These are phyloP conservation scores for Mollisia scopiformis DNA, from an alignment of 2,329 filamentous ascomycete genomes.

Conservation along the genomic window DNA sequence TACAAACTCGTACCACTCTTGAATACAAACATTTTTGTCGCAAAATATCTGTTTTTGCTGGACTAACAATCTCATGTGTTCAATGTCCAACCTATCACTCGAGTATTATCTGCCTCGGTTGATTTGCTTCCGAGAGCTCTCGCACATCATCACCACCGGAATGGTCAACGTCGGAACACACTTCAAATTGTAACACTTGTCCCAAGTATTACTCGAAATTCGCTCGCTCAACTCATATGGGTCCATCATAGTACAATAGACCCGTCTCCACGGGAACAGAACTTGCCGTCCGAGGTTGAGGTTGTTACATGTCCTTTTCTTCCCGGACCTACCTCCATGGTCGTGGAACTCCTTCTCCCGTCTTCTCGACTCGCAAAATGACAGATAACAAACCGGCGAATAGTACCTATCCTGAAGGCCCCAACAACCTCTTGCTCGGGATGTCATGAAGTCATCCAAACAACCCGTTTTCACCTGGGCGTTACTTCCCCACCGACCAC, in stretches of 20 bases:
- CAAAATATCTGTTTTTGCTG: background rate
- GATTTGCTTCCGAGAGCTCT: background rate
- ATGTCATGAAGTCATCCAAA: background rate
- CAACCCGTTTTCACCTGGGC: background rate
- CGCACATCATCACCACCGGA: background rate
- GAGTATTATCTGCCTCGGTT: background rate
- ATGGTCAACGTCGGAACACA: background rate
- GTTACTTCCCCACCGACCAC: background rate
- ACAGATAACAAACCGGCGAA: background rate
- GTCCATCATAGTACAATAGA: too few relatives aligned
- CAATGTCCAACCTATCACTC: background rate
- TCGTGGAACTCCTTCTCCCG: background rate
- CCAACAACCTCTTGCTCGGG: background rate
- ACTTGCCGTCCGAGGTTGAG: background rate
- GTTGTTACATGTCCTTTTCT: background rate
- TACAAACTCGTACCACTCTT: background rate
- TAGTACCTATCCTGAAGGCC: background rate
- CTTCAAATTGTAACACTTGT: background rate
- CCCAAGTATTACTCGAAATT: background rate
- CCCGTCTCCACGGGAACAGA: too few relatives aligned
- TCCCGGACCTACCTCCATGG: background rate
- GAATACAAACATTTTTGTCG: background rate
- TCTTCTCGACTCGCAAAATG: background rate
- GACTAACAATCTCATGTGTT: background rate
- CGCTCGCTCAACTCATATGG: too few relatives aligned